Conservation (phyloP, 495 filamentous ascomycete genomes). For the Neurospora sp. region DNA sequence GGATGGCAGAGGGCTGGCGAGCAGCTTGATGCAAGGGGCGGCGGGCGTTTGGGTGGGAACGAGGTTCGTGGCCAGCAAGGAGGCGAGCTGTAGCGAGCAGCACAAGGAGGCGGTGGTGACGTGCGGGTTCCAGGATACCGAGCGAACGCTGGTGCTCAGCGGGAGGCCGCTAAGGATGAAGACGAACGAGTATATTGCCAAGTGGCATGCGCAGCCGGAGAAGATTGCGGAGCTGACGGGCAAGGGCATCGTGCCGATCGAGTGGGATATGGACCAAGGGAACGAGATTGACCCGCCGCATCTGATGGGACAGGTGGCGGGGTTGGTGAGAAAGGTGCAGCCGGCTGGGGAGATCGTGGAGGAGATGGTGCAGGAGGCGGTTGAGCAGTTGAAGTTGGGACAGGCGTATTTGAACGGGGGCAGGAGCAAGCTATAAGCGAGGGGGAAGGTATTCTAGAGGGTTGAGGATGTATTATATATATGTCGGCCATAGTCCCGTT, state of each 20-base stretch:
- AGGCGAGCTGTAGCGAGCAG: constrained; percentile 65
- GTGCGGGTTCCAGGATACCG: constrained; percentile 64
- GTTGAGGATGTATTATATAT: neutral
- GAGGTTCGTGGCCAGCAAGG: constrained; percentile 66
- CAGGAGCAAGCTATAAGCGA: constrained; percentile 30
- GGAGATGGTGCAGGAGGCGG: constrained; percentile 78
- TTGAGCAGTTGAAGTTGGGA: constrained; percentile 53
- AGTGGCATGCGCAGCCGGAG: constrained; percentile 65
- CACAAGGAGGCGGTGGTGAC: constrained; percentile 76
- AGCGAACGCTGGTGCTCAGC: constrained; percentile 66
- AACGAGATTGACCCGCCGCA: constrained; percentile 72
- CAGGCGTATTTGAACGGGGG: constrained; percentile 34
- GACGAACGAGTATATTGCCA: constrained; percentile 70
- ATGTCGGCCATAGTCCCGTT: neutral
- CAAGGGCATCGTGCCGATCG: constrained; percentile 65
- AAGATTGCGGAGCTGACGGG: constrained; percentile 63
- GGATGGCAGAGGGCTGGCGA: constrained; percentile 61
- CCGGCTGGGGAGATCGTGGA: constrained; percentile 73
- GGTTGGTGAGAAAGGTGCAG: constrained; percentile 58
- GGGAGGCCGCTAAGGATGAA: constrained; percentile 71
- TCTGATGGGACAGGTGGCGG: constrained; percentile 91
- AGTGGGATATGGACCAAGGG: constrained; percentile 67
- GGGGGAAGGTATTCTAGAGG: neutral
- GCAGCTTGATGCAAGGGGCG: constrained; percentile 63
- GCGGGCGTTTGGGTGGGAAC: constrained; percentile 78